phyloP scores from a whole-genome alignment of 2,329 filamentous ascomycete genomes.

The Daldinia eschscholtzii region DNA sequence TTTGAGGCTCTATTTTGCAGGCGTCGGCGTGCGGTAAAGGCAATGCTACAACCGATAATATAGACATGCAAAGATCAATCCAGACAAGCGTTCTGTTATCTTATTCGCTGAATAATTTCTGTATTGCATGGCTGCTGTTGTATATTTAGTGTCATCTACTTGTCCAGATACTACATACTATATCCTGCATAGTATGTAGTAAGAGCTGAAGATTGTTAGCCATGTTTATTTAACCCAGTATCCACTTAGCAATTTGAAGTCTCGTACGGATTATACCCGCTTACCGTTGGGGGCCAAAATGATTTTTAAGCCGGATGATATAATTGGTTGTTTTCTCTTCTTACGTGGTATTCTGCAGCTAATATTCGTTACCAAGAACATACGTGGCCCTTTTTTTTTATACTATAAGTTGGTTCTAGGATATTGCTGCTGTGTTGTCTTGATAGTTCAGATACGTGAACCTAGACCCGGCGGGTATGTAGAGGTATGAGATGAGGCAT shows the following conservation, averaged over 20 bases:
- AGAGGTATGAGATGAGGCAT: too few relatives aligned
- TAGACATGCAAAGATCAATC: conserved; percentile 35
- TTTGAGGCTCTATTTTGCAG: conserved; percentile 30
- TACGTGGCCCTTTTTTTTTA: conserved; percentile 16
- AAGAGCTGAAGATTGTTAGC: too few relatives aligned
- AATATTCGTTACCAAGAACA: conserved; percentile 6
- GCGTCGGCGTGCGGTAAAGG: conserved; percentile 30
- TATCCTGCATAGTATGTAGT: too few relatives aligned
- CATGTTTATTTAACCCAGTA: neutral
- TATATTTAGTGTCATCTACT: neutral
- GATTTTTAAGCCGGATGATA: neutral
- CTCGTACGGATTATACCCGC: neutral
- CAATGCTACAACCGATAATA: conserved; percentile 31
- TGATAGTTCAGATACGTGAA: neutral
- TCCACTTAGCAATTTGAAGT: conserved; percentile 5
- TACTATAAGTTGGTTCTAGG: neutral
- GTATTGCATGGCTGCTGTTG: neutral
- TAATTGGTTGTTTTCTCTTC: conserved; percentile 10
- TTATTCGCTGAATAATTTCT: neutral
- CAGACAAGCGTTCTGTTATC: conserved; percentile 18
- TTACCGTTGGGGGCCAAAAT: conserved; percentile 11
- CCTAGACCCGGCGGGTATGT: neutral
- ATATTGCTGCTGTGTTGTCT: conserved; percentile 9
- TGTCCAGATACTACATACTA: too few relatives aligned
- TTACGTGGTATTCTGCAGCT: conserved; percentile 15